Percentiles rank a stretch among this genome's conserved stretches.
Evolutionary conservation across 371 early-diverging fungal species (phyloP).

Genomic region (Chytridiales sp.): DNA sequence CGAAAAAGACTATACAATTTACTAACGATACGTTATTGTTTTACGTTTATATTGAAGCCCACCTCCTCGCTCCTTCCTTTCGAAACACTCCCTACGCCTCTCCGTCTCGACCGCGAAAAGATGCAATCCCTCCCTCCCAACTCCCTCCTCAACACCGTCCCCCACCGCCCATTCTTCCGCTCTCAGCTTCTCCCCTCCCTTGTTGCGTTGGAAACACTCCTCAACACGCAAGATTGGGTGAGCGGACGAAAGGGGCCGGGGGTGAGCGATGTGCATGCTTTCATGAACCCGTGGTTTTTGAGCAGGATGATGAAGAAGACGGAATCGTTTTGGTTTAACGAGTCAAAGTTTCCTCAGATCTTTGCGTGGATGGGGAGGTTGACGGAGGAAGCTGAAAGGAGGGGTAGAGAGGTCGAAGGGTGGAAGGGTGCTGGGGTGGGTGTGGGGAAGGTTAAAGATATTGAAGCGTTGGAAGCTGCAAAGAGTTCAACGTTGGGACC

Average conservation of each 20-base stretch:
- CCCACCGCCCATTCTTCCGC: slow-evolving; percentile 1
- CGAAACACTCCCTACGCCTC: not conserved
- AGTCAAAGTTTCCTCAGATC: not conserved
- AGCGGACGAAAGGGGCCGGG: slow-evolving; percentile 16
- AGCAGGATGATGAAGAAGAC: slow-evolving; percentile 7
- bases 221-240: not conserved
- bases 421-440: not conserved
- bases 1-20: not conserved
- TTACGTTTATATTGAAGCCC: not conserved
- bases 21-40: slow-evolving; percentile 1
- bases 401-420: not conserved
- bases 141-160: no score
- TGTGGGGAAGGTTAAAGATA: no score
- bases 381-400: not conserved
- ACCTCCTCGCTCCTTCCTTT: slow-evolving; percentile 2
- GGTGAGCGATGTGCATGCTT: slow-evolving; percentile 41
- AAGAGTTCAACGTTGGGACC: no score
- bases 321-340: no score
- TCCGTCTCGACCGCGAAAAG: not conserved
- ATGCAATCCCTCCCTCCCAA: not conserved
- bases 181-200: not conserved
- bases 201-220: slow-evolving; percentile 19
- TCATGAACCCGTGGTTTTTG: slow-evolving; percentile 41
- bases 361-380: not conserved
- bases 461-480: no score